Conservation (phyloP, 441 rosid species). For the Biscutella auriculata region DNA sequence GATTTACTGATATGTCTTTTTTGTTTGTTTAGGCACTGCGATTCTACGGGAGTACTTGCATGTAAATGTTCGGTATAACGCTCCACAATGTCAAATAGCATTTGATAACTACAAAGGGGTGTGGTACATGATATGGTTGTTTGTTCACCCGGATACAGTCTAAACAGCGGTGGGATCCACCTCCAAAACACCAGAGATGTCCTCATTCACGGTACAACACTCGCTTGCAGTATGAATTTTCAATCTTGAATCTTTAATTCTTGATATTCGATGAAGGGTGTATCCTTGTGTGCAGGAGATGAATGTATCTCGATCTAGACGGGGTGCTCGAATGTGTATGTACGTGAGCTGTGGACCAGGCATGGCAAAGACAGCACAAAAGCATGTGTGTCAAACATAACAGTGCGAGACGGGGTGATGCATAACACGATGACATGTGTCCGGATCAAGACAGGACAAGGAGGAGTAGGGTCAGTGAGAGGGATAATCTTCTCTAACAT, state of each 20-base stretch:
- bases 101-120: conserved; percentile 81
- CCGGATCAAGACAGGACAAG: conserved; percentile 97
- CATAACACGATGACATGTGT: conserved; percentile 89
- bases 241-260: not conserved
- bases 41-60: conserved; percentile 68
- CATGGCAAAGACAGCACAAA: conserved; percentile 69
- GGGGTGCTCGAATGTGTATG: conserved; percentile 74
- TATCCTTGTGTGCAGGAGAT: conserved; percentile 51
- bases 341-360: conserved; percentile 96
- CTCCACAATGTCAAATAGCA: conserved; percentile 91
- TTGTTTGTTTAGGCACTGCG: conserved; percentile 53
- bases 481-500: conserved; percentile 85
- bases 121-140: conserved; percentile 51
- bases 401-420: conserved; percentile 66
- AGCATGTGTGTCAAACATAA: conserved; percentile 94
- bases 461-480: conserved; percentile 79
- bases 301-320: conserved; percentile 93
- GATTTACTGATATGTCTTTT: not conserved
- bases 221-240: conserved; percentile 61
- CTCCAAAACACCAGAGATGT: conserved; percentile 85
- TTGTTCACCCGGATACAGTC: conserved; percentile 93
- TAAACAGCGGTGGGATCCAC: conserved; percentile 94
- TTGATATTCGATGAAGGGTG: not conserved
- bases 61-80: conserved; percentile 66
- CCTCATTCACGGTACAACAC: conserved; percentile 53